phyloP scores from a whole-genome alignment of 2,329 filamentous ascomycete genomes.

The Pyrenophora graminea region DNA sequence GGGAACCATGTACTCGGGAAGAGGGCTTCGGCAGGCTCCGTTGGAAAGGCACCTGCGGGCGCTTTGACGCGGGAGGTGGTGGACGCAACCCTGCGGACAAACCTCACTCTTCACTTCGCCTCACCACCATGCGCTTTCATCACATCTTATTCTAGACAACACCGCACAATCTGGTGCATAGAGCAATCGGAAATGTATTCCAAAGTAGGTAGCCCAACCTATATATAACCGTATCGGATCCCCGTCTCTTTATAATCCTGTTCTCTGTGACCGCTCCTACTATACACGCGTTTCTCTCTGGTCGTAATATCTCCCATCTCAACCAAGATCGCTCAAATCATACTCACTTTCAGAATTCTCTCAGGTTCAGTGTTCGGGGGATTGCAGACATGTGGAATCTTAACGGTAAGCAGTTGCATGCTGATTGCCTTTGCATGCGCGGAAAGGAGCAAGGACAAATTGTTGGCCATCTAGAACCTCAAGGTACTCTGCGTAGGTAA shows the following conservation, averaged over 20 bases:
- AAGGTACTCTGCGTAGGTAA: background rate
- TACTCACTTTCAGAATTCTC: too few relatives aligned
- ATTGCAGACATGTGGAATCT: too few relatives aligned
- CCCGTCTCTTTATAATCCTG: background rate
- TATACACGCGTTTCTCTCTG: background rate
- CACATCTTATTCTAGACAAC: background rate
- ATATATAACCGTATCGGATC: background rate
- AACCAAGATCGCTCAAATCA: too few relatives aligned
- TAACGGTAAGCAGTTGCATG: too few relatives aligned
- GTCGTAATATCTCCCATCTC: background rate
- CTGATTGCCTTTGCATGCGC: too few relatives aligned
- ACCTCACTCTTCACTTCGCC: slow-evolving; percentile 3
- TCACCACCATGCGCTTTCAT: slow-evolving; percentile 10
- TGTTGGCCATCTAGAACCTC: background rate
- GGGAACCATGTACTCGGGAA: slow-evolving; percentile 13
- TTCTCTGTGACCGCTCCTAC: background rate
- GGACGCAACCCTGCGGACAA: background rate
- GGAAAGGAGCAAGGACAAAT: too few relatives aligned
- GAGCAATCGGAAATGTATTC: too few relatives aligned
- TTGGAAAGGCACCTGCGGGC: background rate
- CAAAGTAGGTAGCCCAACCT: background rate
- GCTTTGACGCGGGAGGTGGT: background rate
- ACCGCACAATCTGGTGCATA: background rate
- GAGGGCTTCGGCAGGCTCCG: slow-evolving; percentile 14
- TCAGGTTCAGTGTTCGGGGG: too few relatives aligned